Base-by-base conservation (phyloP, 805 yeast species). In the Ogataea angusta region DNA sequence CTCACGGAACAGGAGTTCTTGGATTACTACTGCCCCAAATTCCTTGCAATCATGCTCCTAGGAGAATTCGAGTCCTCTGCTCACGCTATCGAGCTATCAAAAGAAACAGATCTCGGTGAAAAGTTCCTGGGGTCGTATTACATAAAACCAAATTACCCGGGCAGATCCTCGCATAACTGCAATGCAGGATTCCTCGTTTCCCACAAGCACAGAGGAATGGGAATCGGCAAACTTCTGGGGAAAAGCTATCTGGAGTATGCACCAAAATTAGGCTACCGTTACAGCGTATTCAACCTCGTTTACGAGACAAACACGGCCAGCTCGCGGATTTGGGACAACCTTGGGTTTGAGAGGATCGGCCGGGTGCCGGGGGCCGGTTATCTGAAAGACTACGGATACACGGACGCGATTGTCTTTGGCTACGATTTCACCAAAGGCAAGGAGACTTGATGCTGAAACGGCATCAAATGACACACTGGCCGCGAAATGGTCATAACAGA, bases 281-380 rank as follows among this genome's bases (percentile, higher is more conserved):
- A 86, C 54, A 82, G 91, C 6, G 91, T 90, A 10, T 90, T 85
- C 70, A 90, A 90, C 61, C 69, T 90, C 36, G 98, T 90, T 0
- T 90, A 82, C 57, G 93, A 72, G 36, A 80, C 89, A 2, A 90
- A 90, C 57, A 66, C 64, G 3, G 96, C 89, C 3, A 85, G 95
- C 53, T 59, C 70, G 52, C 72, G 66, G 53, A 82, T 85, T 39
- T 90, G 98, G 97, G 96, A 89, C 36, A 51, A 68, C 1, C 69
- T 90, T 18, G 95, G 95, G 2, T 90, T 89, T 52, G 83, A 84
- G 10, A 67, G 88, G 36, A 80, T 87, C 27, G 97, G 97, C 0
- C 65, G 69, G 12, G 69, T 90, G 10, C 80, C 81, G 38, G 75
- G 76, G n/a, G 96, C 80, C 0, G 97, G 85, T 0, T 67, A 72